Base-by-base conservation (phyloP, 768 basidiomycete genomes). In the Hirschioporus abietinus region DNA sequence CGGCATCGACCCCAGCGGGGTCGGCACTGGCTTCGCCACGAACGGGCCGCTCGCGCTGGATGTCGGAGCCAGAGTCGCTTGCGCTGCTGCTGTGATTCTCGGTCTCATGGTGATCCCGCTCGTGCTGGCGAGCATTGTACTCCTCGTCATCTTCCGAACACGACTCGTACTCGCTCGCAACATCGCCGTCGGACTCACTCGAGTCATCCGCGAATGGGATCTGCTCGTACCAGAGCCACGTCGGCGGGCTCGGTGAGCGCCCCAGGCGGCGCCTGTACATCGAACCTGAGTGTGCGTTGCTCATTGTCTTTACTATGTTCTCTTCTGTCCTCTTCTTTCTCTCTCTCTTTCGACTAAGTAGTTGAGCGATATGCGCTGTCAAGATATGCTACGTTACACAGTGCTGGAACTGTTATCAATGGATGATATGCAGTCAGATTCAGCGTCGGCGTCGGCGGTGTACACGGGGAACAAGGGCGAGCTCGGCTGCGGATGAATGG, bases 201-300 rank as follows among this genome's bases (percentile, higher is more conserved):
- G 83, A 83, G 73, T 85, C 85, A 73, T 86, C 82, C 74, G 64
- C 66, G 69, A 72, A 63, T 68, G 87, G 88, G 76, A 93, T 93
- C 84, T 93, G 91, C 83, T 93, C 92, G 77, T 93, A 93, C 82
- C 91, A 93, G 12, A 91, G 91, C 91, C 91, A 93, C 0, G 90
- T 92, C 26, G 92, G 91, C 1, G 92, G 92, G 2, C 90, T 92
- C 20, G 91, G 87, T 52, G 92, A 91, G 64, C 91, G 85, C 25
- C 92, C 91, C 70, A 92, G 60, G 15, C 25, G 24, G 60, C 60
- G 60, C 30, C 60, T 61, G 24, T 34, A 25, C 24, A 9, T 25
- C 10, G 60, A 25, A 15, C 24, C 24, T 17, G 60, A 61, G 42
- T 52, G 42, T 34, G 60, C 25, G 60, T 61, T 61, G 60, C 60